Evolutionary conservation across 1,139 yeast genomes (phyloP).

Genomic region (Saccharomycopsis hybrid): DNA sequence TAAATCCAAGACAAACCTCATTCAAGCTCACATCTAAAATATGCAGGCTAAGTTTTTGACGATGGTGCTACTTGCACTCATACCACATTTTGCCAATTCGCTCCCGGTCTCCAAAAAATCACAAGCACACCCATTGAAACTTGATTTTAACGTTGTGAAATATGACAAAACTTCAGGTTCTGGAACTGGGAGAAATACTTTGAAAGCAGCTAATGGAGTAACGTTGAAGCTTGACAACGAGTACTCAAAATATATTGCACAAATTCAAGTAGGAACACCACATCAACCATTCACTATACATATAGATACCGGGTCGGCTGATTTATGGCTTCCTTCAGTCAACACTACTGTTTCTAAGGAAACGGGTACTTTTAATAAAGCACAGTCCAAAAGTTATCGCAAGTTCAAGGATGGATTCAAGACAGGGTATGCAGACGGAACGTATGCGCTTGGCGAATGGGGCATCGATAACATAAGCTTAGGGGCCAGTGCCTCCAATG

Average conservation of each 20-base stretch:
- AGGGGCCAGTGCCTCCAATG: neutral
- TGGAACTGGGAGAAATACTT: no score
- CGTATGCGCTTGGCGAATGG: constrained; percentile 27
- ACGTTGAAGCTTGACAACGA: constrained; percentile 8
- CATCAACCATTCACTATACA: constrained; percentile 41
- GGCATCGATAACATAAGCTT: constrained; percentile 24
- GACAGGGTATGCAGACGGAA: constrained; percentile 27
- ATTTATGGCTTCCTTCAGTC: constrained; percentile 48
- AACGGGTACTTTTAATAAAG: constrained; percentile 28
- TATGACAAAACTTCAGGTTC: no score
- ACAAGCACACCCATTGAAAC: no score
- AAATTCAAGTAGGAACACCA: constrained; percentile 47
- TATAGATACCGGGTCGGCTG: constrained; percentile 65
- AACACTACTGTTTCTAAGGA: neutral
- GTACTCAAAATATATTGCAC: constrained; percentile 28
- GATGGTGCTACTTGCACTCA: no score
- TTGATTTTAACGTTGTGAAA: no score
- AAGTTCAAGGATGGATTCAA: constrained; percentile 29
- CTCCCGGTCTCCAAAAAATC: no score
- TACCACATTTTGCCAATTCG: no score
- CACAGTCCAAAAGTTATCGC: constrained; percentile 25
- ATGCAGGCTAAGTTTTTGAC: no score
- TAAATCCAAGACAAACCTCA: no score
- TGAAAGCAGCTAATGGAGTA: no score
- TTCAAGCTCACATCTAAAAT: no score